Evolutionary conservation across 768 basidiomycete genomes (phyloP), one percentile per base, ranked within the genome.

Genomic region (Hypsizygus marmoreus): DNA sequence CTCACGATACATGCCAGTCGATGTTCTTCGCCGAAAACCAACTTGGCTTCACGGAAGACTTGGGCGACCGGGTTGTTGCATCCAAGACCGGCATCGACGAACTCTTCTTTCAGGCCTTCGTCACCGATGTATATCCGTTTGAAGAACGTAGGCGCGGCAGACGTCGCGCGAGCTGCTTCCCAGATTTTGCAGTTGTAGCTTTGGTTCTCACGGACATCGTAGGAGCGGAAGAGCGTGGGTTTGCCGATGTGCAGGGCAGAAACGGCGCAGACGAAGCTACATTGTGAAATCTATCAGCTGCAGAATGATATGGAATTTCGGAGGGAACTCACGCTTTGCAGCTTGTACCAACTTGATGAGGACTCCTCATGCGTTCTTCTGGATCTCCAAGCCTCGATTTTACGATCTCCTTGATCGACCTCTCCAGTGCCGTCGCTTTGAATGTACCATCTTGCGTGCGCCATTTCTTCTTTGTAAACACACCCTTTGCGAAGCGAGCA

Each of bases 161-260:
- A 58, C 0, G 64, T 66, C 0, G 64, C 64, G 3, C 64, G 56
- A 3, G 56, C 60, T 4, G 62, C 62, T 37, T 66, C 58, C 64
- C 64, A 66, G 16, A 66, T 65, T 16, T 34, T 50, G 29, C 59
- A 53, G 13, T 46, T 42, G 38, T 42, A 28, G 1, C 19, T 30
- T 25, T 45, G 19, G 23, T 54, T 31, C 0, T n/a, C 30, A 11
- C 4, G 36, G 11, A 25, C 40, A 8, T 36, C 2, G 40, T 53
- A 53, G 1, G 53, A 50, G 17, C 56, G 50, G 45, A 57, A 51
- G 17, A 51, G 51, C 2, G 40, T 40, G 1, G 52, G 50, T 13
- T 31, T 23, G 2, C 24, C 22, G 45, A 36, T 36, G 20, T 52
- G 42, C 0, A 9, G 6, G 4, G 48, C 40, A 23, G 40, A 17